These are phyloP conservation scores for Aurantiochytrium sp. DNA, from an alignment of 108 stramenopile genomes.

Conservation along the genomic window DNA sequence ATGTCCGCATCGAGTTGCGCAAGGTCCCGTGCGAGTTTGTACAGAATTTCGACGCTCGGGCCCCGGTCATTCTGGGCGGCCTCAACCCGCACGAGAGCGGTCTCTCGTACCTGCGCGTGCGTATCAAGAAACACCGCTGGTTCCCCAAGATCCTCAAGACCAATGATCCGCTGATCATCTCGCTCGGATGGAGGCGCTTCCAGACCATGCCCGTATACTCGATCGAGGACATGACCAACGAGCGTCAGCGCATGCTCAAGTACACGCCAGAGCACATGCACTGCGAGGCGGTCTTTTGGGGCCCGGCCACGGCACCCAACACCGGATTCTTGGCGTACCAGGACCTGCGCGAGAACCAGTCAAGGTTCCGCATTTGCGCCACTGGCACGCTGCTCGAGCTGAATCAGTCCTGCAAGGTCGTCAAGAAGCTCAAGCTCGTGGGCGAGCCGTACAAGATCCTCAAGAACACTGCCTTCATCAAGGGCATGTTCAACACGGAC, in stretches of 20 bases:
- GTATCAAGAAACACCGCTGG: constrained; percentile 98
- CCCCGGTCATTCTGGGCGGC: constrained; percentile 87
- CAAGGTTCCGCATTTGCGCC: constrained; percentile 86
- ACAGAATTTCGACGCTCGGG: constrained; percentile 66
- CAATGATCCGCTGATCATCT: constrained; percentile 92
- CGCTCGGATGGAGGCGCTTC: constrained; percentile 93
- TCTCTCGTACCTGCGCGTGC: constrained; percentile 72
- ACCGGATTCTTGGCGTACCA: constrained; percentile 92
- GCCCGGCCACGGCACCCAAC: constrained; percentile 86
- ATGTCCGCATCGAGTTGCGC: constrained; percentile 82
- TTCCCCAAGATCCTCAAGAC: constrained; percentile 77
- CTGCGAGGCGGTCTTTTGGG: constrained; percentile 90
- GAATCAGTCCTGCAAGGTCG: constrained; percentile 81
- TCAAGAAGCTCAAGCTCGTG: constrained; percentile 97
- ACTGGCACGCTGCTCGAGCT: constrained; percentile 89
- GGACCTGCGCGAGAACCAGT: constrained; percentile 58
- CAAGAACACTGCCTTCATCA: constrained; percentile 92
- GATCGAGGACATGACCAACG: constrained; percentile 69
- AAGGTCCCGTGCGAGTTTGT: constrained; percentile 77
- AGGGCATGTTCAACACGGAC: constrained; percentile 98
- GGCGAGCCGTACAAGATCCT: constrained; percentile 92
- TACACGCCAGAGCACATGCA: constrained; percentile 99
- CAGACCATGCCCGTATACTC: constrained; percentile 82
- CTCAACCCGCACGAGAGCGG: constrained; percentile 83
- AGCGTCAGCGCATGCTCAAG: constrained; percentile 76